Evolutionary conservation across 2,329 filamentous ascomycete species (phyloP).

Genomic region (Epichloe sp.): DNA sequence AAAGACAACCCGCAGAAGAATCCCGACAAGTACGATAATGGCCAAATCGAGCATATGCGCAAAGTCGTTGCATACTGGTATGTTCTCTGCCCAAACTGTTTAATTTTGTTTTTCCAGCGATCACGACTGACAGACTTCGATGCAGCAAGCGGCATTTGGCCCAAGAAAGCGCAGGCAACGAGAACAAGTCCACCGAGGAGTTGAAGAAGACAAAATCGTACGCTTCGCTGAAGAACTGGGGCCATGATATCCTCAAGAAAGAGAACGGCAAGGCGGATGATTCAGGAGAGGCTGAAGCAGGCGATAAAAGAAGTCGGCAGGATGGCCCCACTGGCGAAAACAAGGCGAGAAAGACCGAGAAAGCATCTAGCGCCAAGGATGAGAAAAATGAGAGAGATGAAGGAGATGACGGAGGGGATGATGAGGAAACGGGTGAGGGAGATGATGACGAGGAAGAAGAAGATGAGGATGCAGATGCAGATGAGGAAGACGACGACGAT

Average conservation of each 20-base stretch:
- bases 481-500: no score
- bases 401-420: background rate
- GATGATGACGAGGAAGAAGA: slow-evolving; percentile 3
- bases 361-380: slow-evolving; percentile 2
- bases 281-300: slow-evolving; percentile 6
- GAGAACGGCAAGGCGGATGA: slow-evolving; percentile 8
- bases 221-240: slow-evolving; percentile 50
- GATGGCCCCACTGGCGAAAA: slow-evolving; percentile 13
- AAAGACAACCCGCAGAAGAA: slow-evolving; percentile 47
- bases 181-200: slow-evolving; percentile 33
- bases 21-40: slow-evolving; percentile 41
- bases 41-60: slow-evolving; percentile 44
- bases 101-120: background rate
- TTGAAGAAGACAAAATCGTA: slow-evolving; percentile 38
- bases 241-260: slow-evolving; percentile 38
- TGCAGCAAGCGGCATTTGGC: slow-evolving; percentile 48
- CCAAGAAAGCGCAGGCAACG: slow-evolving; percentile 46
- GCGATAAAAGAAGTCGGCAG: slow-evolving; percentile 16
- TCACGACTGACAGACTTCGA: background rate
- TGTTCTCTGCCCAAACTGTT: slow-evolving; percentile 4
- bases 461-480: slow-evolving; percentile 1
- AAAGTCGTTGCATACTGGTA: slow-evolving; percentile 49
- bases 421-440: slow-evolving; percentile 2
- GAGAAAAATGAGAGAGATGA: slow-evolving; percentile 3
- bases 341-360: slow-evolving; percentile 20